phyloP scores from a whole-genome alignment of 2,329 filamentous ascomycete species.

The Calonectria montana region DNA sequence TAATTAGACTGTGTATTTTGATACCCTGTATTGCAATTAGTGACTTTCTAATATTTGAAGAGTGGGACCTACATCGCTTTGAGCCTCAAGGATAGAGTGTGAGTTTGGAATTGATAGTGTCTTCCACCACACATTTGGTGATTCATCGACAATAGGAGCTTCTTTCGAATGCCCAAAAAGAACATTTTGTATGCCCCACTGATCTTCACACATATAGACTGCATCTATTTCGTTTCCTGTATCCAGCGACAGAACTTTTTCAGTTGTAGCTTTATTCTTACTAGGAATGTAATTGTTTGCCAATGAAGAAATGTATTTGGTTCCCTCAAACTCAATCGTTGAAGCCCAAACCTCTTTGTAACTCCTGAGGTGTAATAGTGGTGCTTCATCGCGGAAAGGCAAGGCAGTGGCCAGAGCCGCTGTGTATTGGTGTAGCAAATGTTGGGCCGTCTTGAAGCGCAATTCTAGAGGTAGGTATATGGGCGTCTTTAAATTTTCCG shows the following conservation, averaged over 20 bases:
- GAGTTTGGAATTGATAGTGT: neutral
- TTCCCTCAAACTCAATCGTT: neutral
- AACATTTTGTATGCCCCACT: neutral
- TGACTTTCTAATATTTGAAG: neutral
- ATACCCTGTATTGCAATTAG: neutral
- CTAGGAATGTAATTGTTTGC: neutral
- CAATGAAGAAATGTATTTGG: neutral
- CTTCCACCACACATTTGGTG: constrained; percentile 8
- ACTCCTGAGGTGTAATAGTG: neutral
- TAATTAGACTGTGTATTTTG: neutral
- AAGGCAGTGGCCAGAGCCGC: neutral
- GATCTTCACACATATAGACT: neutral
- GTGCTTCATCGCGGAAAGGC: neutral
- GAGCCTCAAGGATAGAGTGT: neutral
- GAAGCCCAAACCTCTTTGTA: neutral
- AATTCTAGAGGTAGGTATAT: neutral
- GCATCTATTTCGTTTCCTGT: neutral
- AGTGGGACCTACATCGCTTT: neutral
- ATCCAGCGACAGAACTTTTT: neutral
- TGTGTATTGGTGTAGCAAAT: neutral
- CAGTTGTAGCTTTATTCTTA: neutral
- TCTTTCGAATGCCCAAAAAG: neutral
- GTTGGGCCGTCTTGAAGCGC: neutral
- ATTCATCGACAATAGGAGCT: neutral
- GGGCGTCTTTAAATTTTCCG: neutral